Conservation (phyloP, 176 grass and related monocot species). For the Carex littledalei region DNA sequence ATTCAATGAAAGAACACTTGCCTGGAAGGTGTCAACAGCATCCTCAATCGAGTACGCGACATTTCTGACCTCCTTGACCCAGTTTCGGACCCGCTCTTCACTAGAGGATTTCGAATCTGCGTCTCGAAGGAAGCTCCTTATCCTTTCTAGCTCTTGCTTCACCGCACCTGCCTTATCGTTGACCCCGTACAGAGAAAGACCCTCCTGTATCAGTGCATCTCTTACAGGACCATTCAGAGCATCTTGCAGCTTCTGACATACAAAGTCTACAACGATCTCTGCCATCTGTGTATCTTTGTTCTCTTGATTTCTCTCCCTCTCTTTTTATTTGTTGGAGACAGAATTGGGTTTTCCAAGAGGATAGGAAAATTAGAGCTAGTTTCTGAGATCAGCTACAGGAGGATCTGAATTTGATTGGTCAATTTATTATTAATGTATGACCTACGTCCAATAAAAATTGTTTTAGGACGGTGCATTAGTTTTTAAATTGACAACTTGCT, state of each 20-base stretch:
- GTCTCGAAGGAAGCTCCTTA: slow-evolving; percentile 21
- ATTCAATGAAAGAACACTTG: neutral
- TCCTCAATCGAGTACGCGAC: slow-evolving; percentile 21
- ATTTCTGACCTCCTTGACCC: slow-evolving; percentile 19
- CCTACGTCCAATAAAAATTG: neutral
- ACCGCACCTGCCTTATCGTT: neutral
- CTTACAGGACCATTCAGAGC: neutral
- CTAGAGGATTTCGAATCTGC: slow-evolving; percentile 2
- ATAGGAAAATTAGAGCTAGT: neutral
- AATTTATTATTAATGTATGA: neutral
- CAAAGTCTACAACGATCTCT: slow-evolving; percentile 19
- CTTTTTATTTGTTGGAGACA: neutral
- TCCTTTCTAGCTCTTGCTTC: slow-evolving; percentile 1
- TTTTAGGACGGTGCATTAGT: too few relatives aligned
- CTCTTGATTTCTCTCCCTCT: neutral
- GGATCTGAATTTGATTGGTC: neutral
- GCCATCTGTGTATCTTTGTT: neutral
- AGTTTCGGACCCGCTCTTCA: slow-evolving; percentile 1
- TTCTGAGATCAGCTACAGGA: neutral
- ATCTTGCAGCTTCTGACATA: slow-evolving; percentile 20
- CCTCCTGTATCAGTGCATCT: slow-evolving; percentile 1
- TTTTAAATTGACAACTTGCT: too few relatives aligned
- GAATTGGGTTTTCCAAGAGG: neutral
- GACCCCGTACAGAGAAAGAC: neutral
- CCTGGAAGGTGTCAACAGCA: slow-evolving; percentile 19